Evolutionary conservation across 2,329 filamentous ascomycete genomes (phyloP).

Genomic region (Helminthosporium solani): DNA sequence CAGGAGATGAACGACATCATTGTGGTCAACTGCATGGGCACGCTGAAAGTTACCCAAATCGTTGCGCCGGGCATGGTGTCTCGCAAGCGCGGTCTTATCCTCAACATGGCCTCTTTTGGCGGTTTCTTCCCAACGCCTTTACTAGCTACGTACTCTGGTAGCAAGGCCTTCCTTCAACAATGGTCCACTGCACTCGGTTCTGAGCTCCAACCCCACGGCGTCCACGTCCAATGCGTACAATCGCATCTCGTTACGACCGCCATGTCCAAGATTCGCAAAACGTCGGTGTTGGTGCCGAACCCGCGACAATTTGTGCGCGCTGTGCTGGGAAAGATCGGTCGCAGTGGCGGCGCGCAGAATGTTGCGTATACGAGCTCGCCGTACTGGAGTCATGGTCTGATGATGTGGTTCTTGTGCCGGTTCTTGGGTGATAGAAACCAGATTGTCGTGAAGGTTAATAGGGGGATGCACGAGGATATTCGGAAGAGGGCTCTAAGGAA

Average conservation of each 20-base stretch:
- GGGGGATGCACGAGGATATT: slow-evolving; percentile 77
- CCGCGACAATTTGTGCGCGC: slow-evolving; percentile 80
- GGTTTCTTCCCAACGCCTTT: slow-evolving; percentile 90
- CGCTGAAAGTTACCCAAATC: slow-evolving; percentile 81
- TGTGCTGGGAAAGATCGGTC: slow-evolving; percentile 76
- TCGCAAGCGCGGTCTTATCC: slow-evolving; percentile 81
- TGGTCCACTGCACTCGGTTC: slow-evolving; percentile 86
- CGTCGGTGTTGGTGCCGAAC: slow-evolving; percentile 75
- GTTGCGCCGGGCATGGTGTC: slow-evolving; percentile 81
- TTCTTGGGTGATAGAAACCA: slow-evolving; percentile 60
- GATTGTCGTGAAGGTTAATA: slow-evolving; percentile 61
- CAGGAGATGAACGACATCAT: slow-evolving; percentile 87
- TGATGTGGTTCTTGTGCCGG: slow-evolving; percentile 76
- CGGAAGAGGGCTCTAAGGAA: slow-evolving; percentile 80
- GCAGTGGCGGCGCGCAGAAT: slow-evolving; percentile 72
- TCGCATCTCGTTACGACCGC: slow-evolving; percentile 92
- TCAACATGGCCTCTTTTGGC: slow-evolving; percentile 97
- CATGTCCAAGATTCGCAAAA: slow-evolving; percentile 91
- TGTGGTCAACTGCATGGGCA: slow-evolving; percentile 91
- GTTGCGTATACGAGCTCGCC: slow-evolving; percentile 85
- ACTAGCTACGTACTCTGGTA: slow-evolving; percentile 93
- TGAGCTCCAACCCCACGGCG: slow-evolving; percentile 76
- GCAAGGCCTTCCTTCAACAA: slow-evolving; percentile 96
- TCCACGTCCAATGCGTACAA: slow-evolving; percentile 88
- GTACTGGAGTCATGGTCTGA: slow-evolving; percentile 86